Conservation (phyloP, 345 rosid species). For the Adansonia digitata region DNA sequence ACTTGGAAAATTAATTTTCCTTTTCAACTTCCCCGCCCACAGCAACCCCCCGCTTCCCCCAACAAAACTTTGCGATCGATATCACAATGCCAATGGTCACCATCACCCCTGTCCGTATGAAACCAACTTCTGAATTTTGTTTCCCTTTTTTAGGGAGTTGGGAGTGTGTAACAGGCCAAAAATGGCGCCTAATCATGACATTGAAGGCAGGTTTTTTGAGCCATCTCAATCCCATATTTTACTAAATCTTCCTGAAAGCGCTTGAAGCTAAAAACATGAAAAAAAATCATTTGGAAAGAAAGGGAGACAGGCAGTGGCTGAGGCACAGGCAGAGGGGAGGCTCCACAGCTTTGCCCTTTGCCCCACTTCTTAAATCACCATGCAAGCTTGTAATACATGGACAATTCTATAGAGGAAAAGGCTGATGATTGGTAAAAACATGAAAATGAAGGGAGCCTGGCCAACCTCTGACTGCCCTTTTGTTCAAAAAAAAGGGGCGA, state of each 20-base stretch:
- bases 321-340: neutral
- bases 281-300: too few species aligned
- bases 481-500: too few species aligned
- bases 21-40: too few species aligned
- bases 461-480: too few species aligned
- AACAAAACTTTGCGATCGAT: neutral
- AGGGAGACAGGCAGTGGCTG: neutral
- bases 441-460: too few species aligned
- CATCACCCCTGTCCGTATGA: neutral
- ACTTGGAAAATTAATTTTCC: too few species aligned
- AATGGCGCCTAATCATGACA: neutral
- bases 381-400: neutral
- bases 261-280: neutral
- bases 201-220: neutral
- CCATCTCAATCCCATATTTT: neutral
- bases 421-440: too few species aligned
- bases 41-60: too few species aligned
- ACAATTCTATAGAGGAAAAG: neutral
- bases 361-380: neutral
- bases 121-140: neutral
- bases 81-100: constrained; percentile 9
- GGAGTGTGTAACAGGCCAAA: neutral
- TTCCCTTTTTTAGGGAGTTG: neutral
- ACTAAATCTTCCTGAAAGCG: neutral
- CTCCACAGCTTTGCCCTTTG: neutral